phyloP scores from a whole-genome alignment of 257 asterid species.

The Leonotis leonurus region DNA sequence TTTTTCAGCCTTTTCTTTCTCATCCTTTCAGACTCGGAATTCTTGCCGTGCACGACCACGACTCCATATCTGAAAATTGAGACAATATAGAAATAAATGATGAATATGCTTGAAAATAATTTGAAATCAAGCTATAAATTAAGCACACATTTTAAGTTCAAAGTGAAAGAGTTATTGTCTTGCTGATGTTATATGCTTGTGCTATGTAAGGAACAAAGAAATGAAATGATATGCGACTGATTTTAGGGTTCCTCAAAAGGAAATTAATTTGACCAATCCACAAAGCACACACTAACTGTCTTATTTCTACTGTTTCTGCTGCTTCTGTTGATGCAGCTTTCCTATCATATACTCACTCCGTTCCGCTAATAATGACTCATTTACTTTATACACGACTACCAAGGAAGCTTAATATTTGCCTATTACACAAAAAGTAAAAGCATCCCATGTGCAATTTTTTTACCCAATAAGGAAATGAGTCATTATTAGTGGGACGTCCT shows the following conservation, averaged over 20 bases:
- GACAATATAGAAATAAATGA: neutral
- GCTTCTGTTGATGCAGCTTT: constrained; percentile 5
- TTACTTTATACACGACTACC: too few relatives aligned
- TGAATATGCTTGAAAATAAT: neutral
- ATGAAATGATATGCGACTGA: constrained; percentile 5
- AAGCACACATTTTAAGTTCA: too few relatives aligned
- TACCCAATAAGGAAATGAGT: too few relatives aligned
- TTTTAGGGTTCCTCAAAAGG: constrained; percentile 14
- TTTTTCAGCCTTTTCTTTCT: neutral
- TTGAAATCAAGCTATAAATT: neutral
- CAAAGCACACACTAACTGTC: constrained; percentile 5
- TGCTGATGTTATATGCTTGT: neutral
- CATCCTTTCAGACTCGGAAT: neutral
- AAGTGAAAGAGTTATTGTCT: neutral
- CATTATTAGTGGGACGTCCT: too few relatives aligned
- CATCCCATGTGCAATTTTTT: too few relatives aligned
- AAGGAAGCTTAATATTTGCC: too few relatives aligned
- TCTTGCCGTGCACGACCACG: neutral
- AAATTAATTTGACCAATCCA: constrained; percentile 12
- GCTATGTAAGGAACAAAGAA: neutral
- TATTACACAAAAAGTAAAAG: too few relatives aligned
- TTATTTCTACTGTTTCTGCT: constrained; percentile 16
- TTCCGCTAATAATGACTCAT: too few relatives aligned
- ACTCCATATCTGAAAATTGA: neutral
- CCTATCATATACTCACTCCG: neutral